phyloP scores from a whole-genome alignment of 2,329 filamentous ascomycete genomes.

The Pseudogymnoascus sp. region DNA sequence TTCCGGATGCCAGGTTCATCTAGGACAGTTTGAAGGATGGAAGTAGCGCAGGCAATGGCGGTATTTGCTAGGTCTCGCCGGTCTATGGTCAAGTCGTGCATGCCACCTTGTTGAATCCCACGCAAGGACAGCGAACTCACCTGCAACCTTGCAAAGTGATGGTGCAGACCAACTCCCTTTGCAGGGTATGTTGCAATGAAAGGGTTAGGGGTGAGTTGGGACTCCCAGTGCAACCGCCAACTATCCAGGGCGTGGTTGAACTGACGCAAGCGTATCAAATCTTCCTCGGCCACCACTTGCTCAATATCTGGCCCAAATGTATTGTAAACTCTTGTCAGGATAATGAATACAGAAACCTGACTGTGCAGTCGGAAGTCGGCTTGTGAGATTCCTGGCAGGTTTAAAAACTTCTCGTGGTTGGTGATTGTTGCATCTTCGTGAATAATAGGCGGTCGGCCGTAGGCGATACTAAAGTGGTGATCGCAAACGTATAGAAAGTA shows the following conservation, averaged over 20 bases:
- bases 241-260: constrained; percentile 31
- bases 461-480: constrained; percentile 57
- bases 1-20: constrained; percentile 28
- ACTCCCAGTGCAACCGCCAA: constrained; percentile 32
- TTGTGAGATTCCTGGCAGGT: constrained; percentile 40
- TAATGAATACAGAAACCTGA: constrained; percentile 52
- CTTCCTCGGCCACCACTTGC: constrained; percentile 36
- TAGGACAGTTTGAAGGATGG: constrained; percentile 26
- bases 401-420: constrained; percentile 47
- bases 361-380: constrained; percentile 48
- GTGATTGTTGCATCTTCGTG: constrained; percentile 48
- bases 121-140: constrained; percentile 27
- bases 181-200: constrained; percentile 19
- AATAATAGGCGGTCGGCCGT: constrained; percentile 53
- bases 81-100: constrained; percentile 13
- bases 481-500: constrained; percentile 58
- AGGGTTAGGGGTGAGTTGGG: constrained; percentile 17
- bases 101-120: constrained; percentile 13
- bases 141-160: constrained; percentile 31
- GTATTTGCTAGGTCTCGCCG: constrained; percentile 17
- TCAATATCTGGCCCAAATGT: constrained; percentile 50
- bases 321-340: constrained; percentile 48
- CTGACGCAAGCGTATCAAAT: constrained; percentile 25
- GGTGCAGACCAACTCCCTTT: constrained; percentile 24
- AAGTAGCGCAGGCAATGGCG: constrained; percentile 19